Conservation (phyloP, 179 eudicot genomes). For the Amaranthus tricolor region DNA sequence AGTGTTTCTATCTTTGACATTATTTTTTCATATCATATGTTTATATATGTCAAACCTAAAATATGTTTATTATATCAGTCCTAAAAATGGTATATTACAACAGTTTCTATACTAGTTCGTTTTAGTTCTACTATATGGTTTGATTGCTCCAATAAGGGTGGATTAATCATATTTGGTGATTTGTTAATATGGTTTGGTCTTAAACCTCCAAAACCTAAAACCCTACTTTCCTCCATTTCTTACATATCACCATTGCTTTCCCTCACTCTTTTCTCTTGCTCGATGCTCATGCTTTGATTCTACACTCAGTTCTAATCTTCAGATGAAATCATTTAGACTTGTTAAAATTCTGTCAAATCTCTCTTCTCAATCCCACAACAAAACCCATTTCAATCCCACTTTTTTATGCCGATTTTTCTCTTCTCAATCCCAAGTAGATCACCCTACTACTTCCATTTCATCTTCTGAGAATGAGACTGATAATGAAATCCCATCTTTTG, state of each 20-base stretch:
- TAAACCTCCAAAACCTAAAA: not conserved
- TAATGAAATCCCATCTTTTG: constrained; percentile 41
- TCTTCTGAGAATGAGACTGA: constrained; percentile 41
- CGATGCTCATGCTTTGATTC: not conserved
- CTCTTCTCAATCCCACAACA: constrained; percentile 28
- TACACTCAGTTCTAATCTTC: not conserved
- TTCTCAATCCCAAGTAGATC: constrained; percentile 46
- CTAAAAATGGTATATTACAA: too few relatives aligned
- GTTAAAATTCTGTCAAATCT: constrained; percentile 29
- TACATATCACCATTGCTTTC: not conserved
- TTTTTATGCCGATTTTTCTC: constrained; percentile 39
- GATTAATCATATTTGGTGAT: too few relatives aligned
- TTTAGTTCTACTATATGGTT: too few relatives aligned
- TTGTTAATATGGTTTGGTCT: not conserved
- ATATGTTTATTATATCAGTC: too few relatives aligned
- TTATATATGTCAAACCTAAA: too few relatives aligned
- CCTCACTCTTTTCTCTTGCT: not conserved
- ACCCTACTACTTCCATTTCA: constrained; percentile 24
- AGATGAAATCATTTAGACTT: constrained; percentile 60
- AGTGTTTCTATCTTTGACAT: too few relatives aligned
- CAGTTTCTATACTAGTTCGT: too few relatives aligned
- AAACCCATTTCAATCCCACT: constrained; percentile 29
- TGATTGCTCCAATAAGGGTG: too few relatives aligned
- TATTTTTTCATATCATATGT: too few relatives aligned
- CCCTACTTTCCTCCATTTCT: not conserved